Base-by-base conservation (phyloP, 2,329 filamentous ascomycete species). In the Neofusicoccum kwambonambiense region DNA sequence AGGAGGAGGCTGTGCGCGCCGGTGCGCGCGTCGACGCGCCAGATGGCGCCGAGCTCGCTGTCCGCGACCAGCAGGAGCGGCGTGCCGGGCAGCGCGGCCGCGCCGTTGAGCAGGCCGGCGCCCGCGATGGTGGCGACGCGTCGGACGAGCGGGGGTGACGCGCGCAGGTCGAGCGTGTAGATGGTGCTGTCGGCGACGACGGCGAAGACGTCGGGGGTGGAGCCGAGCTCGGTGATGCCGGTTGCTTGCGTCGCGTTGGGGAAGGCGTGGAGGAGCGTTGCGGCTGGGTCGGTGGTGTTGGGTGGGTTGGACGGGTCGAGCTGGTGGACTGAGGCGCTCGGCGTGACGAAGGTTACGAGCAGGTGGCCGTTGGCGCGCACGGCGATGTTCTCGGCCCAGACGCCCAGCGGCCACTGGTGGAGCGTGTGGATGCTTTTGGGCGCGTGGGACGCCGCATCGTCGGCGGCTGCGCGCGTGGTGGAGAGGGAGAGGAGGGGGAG, bases 351-450 rank as follows among this genome's bases (percentile, higher is more conserved):
- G 9, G 71, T 69, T 12, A 75, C 71, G 34, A 80, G 71, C 13
- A 79, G 68, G 22, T 76, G 69, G 15, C 75, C 76, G 50, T 77
- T 78, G 15, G 69, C 54, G 17, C 73, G 76, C 1, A 76, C 64
- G 13, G 72, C 74, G 34, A 80, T 69, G 62, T 80, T 80, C 64
- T 80, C 78, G 39, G 74, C 65, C 71, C 71, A 74, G 37, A 69
- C 72, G 37, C 71, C 71, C 1, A 22, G 15, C 4, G 69, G 58
- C 50, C 74, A 75, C 56, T 72, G 66, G 49, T 73, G 67, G 42
- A 74, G 17, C 17, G 65, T 70, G 35, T 41, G 51, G n/a, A 27
- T 7, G 31, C 9, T 37, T 5, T 15, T 17, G 31, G 50, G 11
- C 2, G 50, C 15, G 11, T 15, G 2, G 15, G 15, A 5, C 27